Base-by-base conservation (phyloP, 805 yeast genomes). In the Zygoascus biomembranicola region DNA sequence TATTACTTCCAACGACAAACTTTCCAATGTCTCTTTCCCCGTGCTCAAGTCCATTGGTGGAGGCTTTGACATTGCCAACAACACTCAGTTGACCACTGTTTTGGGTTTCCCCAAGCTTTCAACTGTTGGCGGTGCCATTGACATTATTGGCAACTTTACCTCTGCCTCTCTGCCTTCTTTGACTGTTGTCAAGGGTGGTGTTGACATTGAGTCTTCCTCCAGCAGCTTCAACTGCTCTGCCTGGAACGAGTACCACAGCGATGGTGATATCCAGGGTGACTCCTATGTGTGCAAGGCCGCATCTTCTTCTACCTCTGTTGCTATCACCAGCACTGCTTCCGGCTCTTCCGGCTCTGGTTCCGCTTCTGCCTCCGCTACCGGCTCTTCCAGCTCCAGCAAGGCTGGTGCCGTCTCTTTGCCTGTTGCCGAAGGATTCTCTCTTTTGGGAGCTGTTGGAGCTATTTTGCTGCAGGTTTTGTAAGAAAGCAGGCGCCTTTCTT, bases 191-290 rank as follows among this genome's bases (percentile, higher is more conserved):
- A 81, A 81, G 69, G 99, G 99, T 81, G 97, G 96, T 72, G 95
- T 90, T 74, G 74, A 75, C 67, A 78, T 94, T 67, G 85, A 84
- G 69, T 78, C 96, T 57, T 62, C 68, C 44, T 69, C 74, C 55
- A 85, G 87, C 69, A 84, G 85, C 66, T 82, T 88, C 73, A 82
- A 89, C 74, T 94, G 99, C 82, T 70, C 77, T 58, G 75, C 78
- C 52, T 88, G 90, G 77, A 79, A 85, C 71, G 65, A 71, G 52
- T 79, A 88, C 69, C 83, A 87, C 79, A 71, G 75, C 66, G 77
- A 78, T 64, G 95, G 95, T 73, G 87, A 79, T 69, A 83, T 94
- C 72, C 89, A 84, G 76, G 99, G 99, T 81, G 89, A 88, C 77
- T 76, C 81, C 64, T 90, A 81, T 77, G 66, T 62, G 45, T 70